Evolutionary conservation across 2,329 filamentous ascomycete species (phyloP).

Genomic region (Pezicula neosporulosa): DNA sequence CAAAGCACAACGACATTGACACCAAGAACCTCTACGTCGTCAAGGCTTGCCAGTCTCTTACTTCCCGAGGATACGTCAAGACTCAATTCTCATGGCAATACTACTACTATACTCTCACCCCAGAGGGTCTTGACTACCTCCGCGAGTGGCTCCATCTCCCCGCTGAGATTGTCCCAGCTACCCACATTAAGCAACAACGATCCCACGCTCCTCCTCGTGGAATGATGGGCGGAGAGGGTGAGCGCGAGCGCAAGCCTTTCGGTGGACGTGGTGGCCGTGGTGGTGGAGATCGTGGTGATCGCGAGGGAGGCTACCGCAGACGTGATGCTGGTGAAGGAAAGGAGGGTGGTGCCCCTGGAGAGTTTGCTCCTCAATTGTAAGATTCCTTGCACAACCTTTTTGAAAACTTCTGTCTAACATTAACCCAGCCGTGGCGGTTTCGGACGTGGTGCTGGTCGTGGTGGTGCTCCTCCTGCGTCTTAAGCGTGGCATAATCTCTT

Average conservation of each 20-base stretch:
- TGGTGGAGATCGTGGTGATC: conserved; percentile 59
- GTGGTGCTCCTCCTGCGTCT: conserved; percentile 59
- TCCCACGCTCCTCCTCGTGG: conserved; percentile 96
- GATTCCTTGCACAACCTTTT: conserved; percentile 27
- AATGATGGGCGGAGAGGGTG: conserved; percentile 87
- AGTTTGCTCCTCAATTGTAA: conserved; percentile 89
- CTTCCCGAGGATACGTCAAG: conserved; percentile 98
- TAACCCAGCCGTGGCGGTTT: conserved; percentile 72
- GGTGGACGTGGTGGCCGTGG: conserved; percentile 70
- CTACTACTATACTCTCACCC: conserved; percentile 99
- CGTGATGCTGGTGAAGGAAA: conserved; percentile 82
- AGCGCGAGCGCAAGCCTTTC: conserved; percentile 78
- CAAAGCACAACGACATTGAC: conserved; percentile 97
- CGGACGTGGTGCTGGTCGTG: conserved; percentile 72
- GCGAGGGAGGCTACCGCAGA: conserved; percentile 88
- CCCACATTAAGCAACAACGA: conserved; percentile 99
- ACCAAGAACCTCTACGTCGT: conserved; percentile 99
- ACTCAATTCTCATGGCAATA: conserved; percentile 99
- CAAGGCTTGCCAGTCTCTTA: conserved; percentile 98
- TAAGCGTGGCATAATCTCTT: conserved; percentile 23
- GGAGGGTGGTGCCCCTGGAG: conserved; percentile 88
- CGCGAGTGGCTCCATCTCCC: conserved; percentile 99
- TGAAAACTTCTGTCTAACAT: conserved; percentile 30
- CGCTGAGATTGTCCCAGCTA: conserved; percentile 98
- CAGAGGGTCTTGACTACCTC: conserved; percentile 99